Base-by-base conservation (phyloP, 305 asterid genomes). In the Fraxinus albicans region DNA sequence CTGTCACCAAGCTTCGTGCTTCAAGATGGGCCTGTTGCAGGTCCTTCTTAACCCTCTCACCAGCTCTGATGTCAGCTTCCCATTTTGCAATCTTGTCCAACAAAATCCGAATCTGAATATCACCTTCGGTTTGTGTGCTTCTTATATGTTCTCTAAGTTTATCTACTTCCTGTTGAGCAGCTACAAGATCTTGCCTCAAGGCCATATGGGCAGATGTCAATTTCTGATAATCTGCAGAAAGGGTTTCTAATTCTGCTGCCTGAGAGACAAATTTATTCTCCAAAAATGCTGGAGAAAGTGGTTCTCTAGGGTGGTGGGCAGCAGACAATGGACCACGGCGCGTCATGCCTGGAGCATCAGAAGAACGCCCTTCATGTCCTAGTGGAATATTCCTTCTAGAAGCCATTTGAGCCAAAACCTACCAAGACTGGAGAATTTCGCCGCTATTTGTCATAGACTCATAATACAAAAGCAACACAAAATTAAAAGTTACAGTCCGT, bases 61-160 rank as follows among this genome's bases (percentile, higher is more conserved):
- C 73, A 36, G 88, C 91, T 85, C 89, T 85, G 36, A 91, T 86
- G 77, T 89, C 92, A 79, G 88, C 89, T 86, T 94, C 97, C 88
- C 85, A 85, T 82, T 93, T 93, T 5, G 90, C 89, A 80, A 89
- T 91, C 89, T 91, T 96, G 80, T 93, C 98, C 91, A 89, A 77
- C 87, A 88, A 81, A 82, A 91, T 81, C 23, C 93, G 93, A 82
- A 93, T 86, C 88, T 96, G 92, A 85, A 94, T 90, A 83, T 96
- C 98, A 67, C 92, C 91, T 87, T 93, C 98, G 44, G 89, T 86
- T 81, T 87, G 92, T 79, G 86, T 90, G 83, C 93, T 93, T 86
- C 90, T 84, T 25, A 91, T 92, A 82, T 89, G 95, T 50, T 91
- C 98, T 83, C 89, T 85, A 70, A 94, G 86, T 88, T 87, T 91